These are phyloP conservation scores for Clarireedia paspali DNA, from an alignment of 2,329 filamentous ascomycete species.

Conservation along the genomic window DNA sequence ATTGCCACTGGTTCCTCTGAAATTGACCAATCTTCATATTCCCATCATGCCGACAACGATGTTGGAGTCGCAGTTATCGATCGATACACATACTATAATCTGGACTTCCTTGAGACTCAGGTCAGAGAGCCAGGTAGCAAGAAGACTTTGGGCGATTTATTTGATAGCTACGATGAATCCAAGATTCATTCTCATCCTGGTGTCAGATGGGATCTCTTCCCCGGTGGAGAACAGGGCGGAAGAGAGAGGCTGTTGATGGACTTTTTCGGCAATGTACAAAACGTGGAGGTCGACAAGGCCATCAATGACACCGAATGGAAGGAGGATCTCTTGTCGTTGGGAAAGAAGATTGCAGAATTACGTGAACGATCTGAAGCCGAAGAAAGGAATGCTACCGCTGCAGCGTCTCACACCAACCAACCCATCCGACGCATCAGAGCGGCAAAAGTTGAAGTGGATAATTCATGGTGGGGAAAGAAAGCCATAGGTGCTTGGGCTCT, in stretches of 20 bases:
- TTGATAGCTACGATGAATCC: slow-evolving; percentile 89
- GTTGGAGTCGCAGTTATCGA: slow-evolving; percentile 98
- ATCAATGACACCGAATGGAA: slow-evolving; percentile 47
- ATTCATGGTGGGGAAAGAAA: slow-evolving; percentile 62
- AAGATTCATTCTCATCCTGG: slow-evolving; percentile 94
- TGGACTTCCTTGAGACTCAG: slow-evolving; percentile 90
- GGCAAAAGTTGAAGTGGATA: slow-evolving; percentile 55
- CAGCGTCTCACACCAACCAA: slow-evolving; percentile 12
- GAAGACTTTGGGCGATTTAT: slow-evolving; percentile 85
- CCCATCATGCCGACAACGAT: slow-evolving; percentile 95
- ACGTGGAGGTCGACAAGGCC: slow-evolving; percentile 70
- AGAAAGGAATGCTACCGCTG: slow-evolving; percentile 22
- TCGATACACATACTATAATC: slow-evolving; percentile 96
- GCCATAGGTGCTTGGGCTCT: slow-evolving; percentile 53
- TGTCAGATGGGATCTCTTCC: slow-evolving; percentile 91
- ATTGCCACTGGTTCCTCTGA: slow-evolving; percentile 95
- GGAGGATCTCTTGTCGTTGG: slow-evolving; percentile 72
- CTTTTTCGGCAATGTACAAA: slow-evolving; percentile 97
- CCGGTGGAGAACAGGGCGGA: slow-evolving; percentile 69
- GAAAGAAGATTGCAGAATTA: slow-evolving; percentile 53
- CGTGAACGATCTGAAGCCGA: slow-evolving; percentile 31
- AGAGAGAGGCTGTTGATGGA: slow-evolving; percentile 81
- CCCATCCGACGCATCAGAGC: slow-evolving; percentile 35
- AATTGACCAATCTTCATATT: slow-evolving; percentile 93
- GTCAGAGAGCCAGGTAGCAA: slow-evolving; percentile 81